Conservation (phyloP, 1,284 basidiomycete genomes). For the Gomphus bonarii region DNA sequence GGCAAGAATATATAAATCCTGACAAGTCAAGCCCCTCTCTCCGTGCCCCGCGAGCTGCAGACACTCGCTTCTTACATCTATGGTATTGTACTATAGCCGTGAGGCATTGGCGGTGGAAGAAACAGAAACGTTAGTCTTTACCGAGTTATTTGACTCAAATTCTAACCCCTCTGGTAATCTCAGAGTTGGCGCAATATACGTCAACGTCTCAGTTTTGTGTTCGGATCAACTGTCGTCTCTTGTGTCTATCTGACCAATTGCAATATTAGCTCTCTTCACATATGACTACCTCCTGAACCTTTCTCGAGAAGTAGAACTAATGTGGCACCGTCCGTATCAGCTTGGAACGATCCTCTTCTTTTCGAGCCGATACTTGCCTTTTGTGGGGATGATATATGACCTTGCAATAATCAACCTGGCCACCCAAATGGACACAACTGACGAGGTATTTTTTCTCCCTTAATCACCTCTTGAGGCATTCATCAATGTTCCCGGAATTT, state of each 20-base stretch:
- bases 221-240: neutral
- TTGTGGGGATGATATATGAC: slow-evolving; percentile 3
- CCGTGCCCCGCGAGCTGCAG: neutral
- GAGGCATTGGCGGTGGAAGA: neutral
- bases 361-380: slow-evolving; percentile 6
- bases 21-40: neutral
- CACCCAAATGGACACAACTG: neutral
- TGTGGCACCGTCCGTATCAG: slow-evolving; percentile 4
- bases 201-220: neutral
- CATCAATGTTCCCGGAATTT: neutral
- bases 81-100: neutral
- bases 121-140: neutral
- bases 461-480: too few relatives aligned
- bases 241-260: neutral
- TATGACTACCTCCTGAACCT: slow-evolving; percentile 9
- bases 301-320: neutral
- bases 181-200: neutral
- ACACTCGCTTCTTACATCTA: neutral
- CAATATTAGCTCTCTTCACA: neutral
- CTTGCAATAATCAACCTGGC: neutral
- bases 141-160: neutral
- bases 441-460: neutral
- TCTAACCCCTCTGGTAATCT: neutral
- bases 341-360: neutral
- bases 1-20: neutral